Evolutionary conservation across 1,284 basidiomycete species (phyloP).

Genomic region (Stygiomarasmius scandens): DNA sequence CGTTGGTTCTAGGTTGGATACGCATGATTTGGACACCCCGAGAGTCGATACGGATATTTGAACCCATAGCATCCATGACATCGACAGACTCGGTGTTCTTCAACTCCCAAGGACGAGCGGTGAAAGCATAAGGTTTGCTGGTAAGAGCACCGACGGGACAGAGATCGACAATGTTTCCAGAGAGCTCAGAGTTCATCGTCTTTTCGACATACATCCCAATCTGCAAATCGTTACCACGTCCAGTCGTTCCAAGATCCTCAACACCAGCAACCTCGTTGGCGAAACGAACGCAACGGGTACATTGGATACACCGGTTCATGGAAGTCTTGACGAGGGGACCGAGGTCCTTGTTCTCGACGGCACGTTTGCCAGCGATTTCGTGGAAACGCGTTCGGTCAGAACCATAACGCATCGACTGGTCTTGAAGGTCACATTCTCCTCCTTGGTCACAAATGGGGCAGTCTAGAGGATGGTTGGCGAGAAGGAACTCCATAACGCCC

Average conservation of each 20-base stretch:
- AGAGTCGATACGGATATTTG: slow-evolving; percentile 97
- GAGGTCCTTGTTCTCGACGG: slow-evolving; percentile 97
- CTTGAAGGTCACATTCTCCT: slow-evolving; percentile 98
- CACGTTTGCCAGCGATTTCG: slow-evolving; percentile 97
- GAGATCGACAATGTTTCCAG: slow-evolving; percentile 96
- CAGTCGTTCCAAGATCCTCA: slow-evolving; percentile 95
- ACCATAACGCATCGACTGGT: slow-evolving; percentile 99
- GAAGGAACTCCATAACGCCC: slow-evolving; percentile 98
- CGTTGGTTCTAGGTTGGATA: slow-evolving; percentile 94
- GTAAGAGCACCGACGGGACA: slow-evolving; percentile 98
- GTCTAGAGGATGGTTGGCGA: slow-evolving; percentile 97
- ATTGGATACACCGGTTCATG: slow-evolving; percentile 99
- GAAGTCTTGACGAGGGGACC: slow-evolving; percentile 98
- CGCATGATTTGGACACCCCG: slow-evolving; percentile 97
- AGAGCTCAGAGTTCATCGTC: slow-evolving; percentile 96
- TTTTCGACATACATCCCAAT: slow-evolving; percentile 99
- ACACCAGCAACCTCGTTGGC: slow-evolving; percentile 99
- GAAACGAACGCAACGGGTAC: slow-evolving; percentile 98
- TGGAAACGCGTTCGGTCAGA: slow-evolving; percentile 97
- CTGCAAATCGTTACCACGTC: slow-evolving; percentile 97
- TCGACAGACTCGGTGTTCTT: slow-evolving; percentile 98
- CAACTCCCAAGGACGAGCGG: slow-evolving; percentile 97
- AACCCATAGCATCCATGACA: slow-evolving; percentile 97
- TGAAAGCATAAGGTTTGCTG: slow-evolving; percentile 97
- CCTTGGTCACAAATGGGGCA: slow-evolving; percentile 99